Evolutionary conservation across 306 rosid species (phyloP).

Genomic region (Mucuna pruriens): DNA sequence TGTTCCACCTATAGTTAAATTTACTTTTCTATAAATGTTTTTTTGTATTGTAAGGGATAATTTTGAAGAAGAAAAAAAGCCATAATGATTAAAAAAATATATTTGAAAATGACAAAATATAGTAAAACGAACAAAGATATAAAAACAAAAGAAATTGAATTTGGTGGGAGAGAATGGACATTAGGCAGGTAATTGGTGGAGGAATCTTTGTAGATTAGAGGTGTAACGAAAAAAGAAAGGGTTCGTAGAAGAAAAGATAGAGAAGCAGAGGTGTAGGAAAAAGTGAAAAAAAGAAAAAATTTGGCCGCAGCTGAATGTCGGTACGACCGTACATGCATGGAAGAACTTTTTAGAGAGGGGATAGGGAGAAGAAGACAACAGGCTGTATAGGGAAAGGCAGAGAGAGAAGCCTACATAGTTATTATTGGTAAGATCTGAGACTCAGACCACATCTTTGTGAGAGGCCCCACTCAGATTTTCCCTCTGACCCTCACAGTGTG

Average conservation of each 20-base stretch:
- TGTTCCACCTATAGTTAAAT: no score
- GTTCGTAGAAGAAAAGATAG: not conserved
- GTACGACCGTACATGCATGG: slow-evolving; percentile 52
- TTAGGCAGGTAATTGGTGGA: not conserved
- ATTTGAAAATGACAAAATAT: no score
- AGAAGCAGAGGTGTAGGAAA: not conserved
- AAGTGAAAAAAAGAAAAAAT: slow-evolving; percentile 19
- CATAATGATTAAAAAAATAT: no score
- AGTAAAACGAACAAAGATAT: no score
- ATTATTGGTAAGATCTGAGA: slow-evolving; percentile 14
- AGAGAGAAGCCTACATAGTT: not conserved
- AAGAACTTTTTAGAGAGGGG: not conserved
- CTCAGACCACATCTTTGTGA: slow-evolving; percentile 46
- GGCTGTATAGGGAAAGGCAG: slow-evolving; percentile 37
- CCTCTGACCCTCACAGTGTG: slow-evolving; percentile 45
- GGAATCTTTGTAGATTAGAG: not conserved
- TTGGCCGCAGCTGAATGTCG: slow-evolving; percentile 47
- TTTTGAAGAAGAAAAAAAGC: no score
- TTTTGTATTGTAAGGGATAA: no score
- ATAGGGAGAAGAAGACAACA: slow-evolving; percentile 24
- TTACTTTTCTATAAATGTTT: no score
- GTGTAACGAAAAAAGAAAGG: not conserved
- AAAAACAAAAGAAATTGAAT: not conserved
- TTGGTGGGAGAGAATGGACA: not conserved
- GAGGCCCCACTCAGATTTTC: slow-evolving; percentile 51